Evolutionary conservation across 257 asterid genomes (phyloP).

Genomic region (Solanum virginianum): DNA sequence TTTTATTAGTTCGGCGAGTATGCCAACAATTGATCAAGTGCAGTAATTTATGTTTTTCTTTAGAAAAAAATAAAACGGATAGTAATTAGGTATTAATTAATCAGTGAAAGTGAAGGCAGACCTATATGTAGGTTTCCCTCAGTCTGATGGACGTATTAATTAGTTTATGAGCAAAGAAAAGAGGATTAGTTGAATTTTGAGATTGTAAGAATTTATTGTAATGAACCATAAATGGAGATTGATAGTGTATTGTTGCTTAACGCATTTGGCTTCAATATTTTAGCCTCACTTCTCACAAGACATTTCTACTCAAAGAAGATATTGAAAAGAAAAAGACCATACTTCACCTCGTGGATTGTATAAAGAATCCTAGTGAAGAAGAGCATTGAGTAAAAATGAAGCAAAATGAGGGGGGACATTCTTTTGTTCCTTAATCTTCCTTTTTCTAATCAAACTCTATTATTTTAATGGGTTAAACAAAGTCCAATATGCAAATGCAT

Average conservation of each 20-base stretch:
- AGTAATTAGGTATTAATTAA: not conserved
- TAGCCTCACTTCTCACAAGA: not conserved
- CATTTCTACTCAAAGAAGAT: not conserved
- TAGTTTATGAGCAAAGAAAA: not conserved
- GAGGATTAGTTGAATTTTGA: conserved; percentile 36
- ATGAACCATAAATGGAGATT: conserved; percentile 46
- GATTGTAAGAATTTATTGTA: conserved; percentile 73
- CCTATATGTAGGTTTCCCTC: conserved; percentile 11
- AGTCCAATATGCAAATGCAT: not conserved
- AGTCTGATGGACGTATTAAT: not conserved
- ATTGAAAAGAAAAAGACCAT: not conserved
- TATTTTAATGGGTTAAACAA: not conserved
- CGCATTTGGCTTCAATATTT: conserved; percentile 23
- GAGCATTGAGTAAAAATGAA: conserved; percentile 31
- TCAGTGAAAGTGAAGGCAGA: not conserved
- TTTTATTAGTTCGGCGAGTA: no score
- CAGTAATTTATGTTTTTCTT: not conserved
- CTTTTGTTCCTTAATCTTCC: conserved; percentile 12
- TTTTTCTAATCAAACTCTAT: not conserved
- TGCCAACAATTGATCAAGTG: not conserved
- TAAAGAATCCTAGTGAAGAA: conserved; percentile 32
- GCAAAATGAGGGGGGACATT: conserved; percentile 26
- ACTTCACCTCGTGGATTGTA: conserved; percentile 17
- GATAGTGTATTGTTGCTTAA: conserved; percentile 38
- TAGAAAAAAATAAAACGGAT: no score